Evolutionary conservation across 2,329 filamentous ascomycete genomes (phyloP), one percentile per base, ranked within the genome.

Genomic region (Calonectria pseudoreteaudii): DNA sequence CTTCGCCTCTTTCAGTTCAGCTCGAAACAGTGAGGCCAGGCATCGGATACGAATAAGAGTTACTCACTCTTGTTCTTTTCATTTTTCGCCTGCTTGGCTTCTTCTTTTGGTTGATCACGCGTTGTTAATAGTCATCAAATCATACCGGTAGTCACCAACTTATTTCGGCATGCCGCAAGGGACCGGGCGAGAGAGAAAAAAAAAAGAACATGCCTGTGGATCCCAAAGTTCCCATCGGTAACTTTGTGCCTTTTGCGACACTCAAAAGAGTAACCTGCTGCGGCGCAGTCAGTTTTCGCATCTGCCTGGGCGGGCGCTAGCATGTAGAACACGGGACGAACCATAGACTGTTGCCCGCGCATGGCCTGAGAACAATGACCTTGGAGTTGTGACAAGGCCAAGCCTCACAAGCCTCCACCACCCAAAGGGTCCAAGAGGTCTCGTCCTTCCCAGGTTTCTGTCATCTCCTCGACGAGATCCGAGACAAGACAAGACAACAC

Each of bases 401-500:
- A 47, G n/a, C 18, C 41, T 47, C 26, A 49, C 62, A 28, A 58
- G 34, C 47, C 52, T 58, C 34, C 41, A 60, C 50, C 50, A 2
- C 47, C 47, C 65, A 38, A 34, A 34, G 20, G 18, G 30, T 13
- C 18, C 28, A 23, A 11, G 30, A 16, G 30, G 34, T 31, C 53
- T 18, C 20, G 23, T 28, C n/a, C n/a, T 20, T 20, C 30, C 20
- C 56, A 38, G 30, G 38, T 30, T 72, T 64, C 66, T 31, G 30
- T 31, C 30, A 4, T 77, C 71, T 76, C 75, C 75, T 60, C 49
- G 53, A 62, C 56, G 72, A 34, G 34, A 50, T 52, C 64, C 72
- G 71, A 78, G 77, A 34, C 31, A 34, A 34, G 31, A 78, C 77
- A 78, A 41, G 60, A 38, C 65, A 62, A 70, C 71, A 68, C 74